Percentiles rank a stretch among this genome's conserved stretches.
Conservation (phyloP, 202 grass and related monocot species). For the Carex arenaria region DNA sequence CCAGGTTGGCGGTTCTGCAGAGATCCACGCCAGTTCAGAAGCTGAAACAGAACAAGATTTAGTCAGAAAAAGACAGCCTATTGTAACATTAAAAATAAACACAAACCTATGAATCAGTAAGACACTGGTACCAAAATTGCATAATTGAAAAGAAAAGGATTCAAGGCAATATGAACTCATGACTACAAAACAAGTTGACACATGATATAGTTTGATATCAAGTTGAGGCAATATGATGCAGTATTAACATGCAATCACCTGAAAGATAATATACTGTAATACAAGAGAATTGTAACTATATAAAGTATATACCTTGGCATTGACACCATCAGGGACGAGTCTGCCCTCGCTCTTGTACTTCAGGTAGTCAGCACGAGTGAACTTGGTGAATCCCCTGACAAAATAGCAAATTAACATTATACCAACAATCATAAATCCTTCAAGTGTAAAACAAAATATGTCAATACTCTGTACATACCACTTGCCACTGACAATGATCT, state of each 20-base stretch:
- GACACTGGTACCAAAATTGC: neutral
- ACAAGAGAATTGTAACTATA: neutral
- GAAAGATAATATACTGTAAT: neutral
- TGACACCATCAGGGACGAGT: constrained; percentile 39
- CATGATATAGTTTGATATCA: neutral
- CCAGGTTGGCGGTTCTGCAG: constrained; percentile 27
- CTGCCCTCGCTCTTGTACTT: constrained; percentile 48
- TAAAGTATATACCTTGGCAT: constrained; percentile 44
- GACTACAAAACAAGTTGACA: neutral
- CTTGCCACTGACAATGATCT: constrained; percentile 57
- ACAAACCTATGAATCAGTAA: neutral
- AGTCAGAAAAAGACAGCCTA: neutral
- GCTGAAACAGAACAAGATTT: constrained; percentile 21
- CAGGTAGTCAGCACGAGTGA: constrained; percentile 45
- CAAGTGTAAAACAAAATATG: neutral
- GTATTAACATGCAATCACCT: neutral
- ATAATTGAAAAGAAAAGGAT: neutral
- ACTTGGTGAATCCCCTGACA: constrained; percentile 55
- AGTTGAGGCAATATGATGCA: neutral
- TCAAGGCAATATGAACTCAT: neutral
- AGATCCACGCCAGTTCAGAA: constrained; percentile 46
- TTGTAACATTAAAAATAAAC: neutral
- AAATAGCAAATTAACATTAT: neutral
- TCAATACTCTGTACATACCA: constrained; percentile 31
- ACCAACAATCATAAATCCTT: neutral